Conservation (phyloP, 2,329 filamentous ascomycete species). For the Scleromitrula shiraiana region DNA sequence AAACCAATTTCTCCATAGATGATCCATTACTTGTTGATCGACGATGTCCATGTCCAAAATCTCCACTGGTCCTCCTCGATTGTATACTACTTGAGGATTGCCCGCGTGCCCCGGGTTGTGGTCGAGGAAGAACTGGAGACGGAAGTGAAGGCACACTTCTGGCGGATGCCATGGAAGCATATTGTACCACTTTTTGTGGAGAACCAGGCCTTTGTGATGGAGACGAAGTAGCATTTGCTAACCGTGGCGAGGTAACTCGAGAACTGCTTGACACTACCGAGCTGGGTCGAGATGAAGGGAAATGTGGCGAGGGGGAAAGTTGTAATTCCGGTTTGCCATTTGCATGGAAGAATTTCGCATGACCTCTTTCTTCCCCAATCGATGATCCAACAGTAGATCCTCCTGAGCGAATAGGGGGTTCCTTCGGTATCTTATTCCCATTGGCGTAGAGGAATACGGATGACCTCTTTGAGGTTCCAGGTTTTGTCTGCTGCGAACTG, state of each 20-base stretch:
- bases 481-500: constrained; percentile 20
- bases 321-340: constrained; percentile 52
- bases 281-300: constrained; percentile 35
- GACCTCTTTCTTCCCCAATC: constrained; percentile 23
- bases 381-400: constrained; percentile 25
- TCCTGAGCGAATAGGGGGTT: constrained; percentile 21
- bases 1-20: constrained; percentile 17
- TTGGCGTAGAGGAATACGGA: constrained; percentile 46
- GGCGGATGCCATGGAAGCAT: constrained; percentile 20
- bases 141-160: constrained; percentile 18
- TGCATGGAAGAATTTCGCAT: constrained; percentile 67
- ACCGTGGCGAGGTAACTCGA: constrained; percentile 36
- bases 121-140: constrained; percentile 19
- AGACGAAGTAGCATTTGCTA: constrained; percentile 22
- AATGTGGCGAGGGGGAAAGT: constrained; percentile 29
- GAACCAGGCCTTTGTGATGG: constrained; percentile 30
- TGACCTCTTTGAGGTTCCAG: constrained; percentile 20
- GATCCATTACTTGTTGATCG: constrained; percentile 23
- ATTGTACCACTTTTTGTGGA: constrained; percentile 38
- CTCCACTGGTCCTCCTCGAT: constrained; percentile 19
- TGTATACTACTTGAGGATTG: constrained; percentile 21
- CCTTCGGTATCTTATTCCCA: constrained; percentile 34
- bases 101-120: constrained; percentile 15
- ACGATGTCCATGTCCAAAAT: constrained; percentile 18
- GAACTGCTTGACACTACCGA: constrained; percentile 41